Conservation (phyloP, 2,329 filamentous ascomycete species). For the Peltaster fructicola region DNA sequence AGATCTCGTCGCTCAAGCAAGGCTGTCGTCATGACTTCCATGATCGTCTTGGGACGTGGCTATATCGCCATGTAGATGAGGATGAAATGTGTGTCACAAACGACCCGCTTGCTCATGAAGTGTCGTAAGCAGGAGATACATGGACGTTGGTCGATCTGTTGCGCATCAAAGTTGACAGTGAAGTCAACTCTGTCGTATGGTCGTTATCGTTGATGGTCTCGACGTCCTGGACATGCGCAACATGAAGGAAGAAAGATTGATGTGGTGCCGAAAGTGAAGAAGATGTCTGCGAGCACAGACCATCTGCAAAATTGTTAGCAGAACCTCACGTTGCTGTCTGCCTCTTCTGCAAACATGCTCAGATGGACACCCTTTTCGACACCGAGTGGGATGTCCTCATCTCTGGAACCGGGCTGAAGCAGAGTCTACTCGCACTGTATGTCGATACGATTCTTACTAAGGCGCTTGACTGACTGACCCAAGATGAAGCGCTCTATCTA, state of each 20-base stretch:
- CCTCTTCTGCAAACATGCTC: slow-evolving; percentile 5
- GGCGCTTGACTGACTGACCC: slow-evolving; percentile 47
- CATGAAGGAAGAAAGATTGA: slow-evolving; percentile 2
- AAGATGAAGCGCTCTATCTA: slow-evolving; percentile 65
- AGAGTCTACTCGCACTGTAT: slow-evolving; percentile 37
- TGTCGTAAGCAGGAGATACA: too few relatives aligned
- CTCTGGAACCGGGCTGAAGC: slow-evolving; percentile 33
- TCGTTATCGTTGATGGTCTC: too few relatives aligned
- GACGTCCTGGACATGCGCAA: slow-evolving; percentile 1
- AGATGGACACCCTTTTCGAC: slow-evolving; percentile 33
- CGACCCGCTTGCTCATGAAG: too few relatives aligned
- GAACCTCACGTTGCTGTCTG: slow-evolving; percentile 3
- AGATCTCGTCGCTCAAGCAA: too few relatives aligned
- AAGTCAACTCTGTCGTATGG: too few relatives aligned
- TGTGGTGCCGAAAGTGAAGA: slow-evolving; percentile 1
- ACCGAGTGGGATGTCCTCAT: slow-evolving; percentile 36
- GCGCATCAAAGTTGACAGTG: too few relatives aligned
- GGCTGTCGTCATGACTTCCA: too few relatives aligned
- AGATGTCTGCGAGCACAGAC: neutral
- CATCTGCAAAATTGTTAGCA: slow-evolving; percentile 4
- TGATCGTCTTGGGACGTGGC: too few relatives aligned
- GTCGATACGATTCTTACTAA: slow-evolving; percentile 11
- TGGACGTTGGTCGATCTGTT: too few relatives aligned
- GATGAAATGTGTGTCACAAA: too few relatives aligned
- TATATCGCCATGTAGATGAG: too few relatives aligned